Base-by-base conservation (phyloP, 1,284 basidiomycete genomes). In the Austropuccinia psidii region DNA sequence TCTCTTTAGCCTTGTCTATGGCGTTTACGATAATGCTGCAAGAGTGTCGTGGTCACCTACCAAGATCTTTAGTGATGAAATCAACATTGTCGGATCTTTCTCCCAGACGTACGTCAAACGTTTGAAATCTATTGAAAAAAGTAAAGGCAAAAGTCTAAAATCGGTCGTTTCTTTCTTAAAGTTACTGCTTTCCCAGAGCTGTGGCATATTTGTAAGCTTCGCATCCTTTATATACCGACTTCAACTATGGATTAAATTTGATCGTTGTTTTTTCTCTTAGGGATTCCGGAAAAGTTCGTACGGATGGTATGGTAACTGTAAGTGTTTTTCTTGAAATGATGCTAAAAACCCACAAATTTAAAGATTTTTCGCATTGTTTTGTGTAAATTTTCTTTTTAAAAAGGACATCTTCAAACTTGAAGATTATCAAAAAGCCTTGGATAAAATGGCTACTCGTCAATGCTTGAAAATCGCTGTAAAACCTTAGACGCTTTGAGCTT, bases 41-140 rank as follows among this genome's bases (percentile, higher is more conserved):
- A 83, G 84, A 24, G 90, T 93, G 5, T 86, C 88, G 78, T 93
- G 91, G 91, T 84, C 89, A 1, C 90, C 90, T 6, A 85, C 86
- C 66, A 90, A 88, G 83, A 93, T 93, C 77, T 93, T 93, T 79
- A 84, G 86, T 13, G 89, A 93, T 79, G 91, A 93, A 81, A 91
- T 93, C 77, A 86, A 79, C 89, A 89, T 72, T 45, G 84, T 80
- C 17, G 60, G 47, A 55, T 76, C 70, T 17, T 76, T 66, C 49
- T 45, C 75, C 29, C 67, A 68, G 31, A 55, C 49, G 17, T 54
- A 57, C 11, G n/a, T 55, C 2, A 21, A n/a, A 49, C n/a, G 89
- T 88, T 90, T 92, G 78, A 88, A 91, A 76, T 90, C 90, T 39
- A 91, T 90, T 1, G 91, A 91, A 82, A 88, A 89, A 11, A 55